Evolutionary conservation across 177 flowering plant species (phyloP).

Genomic region (Vitis hybrid): DNA sequence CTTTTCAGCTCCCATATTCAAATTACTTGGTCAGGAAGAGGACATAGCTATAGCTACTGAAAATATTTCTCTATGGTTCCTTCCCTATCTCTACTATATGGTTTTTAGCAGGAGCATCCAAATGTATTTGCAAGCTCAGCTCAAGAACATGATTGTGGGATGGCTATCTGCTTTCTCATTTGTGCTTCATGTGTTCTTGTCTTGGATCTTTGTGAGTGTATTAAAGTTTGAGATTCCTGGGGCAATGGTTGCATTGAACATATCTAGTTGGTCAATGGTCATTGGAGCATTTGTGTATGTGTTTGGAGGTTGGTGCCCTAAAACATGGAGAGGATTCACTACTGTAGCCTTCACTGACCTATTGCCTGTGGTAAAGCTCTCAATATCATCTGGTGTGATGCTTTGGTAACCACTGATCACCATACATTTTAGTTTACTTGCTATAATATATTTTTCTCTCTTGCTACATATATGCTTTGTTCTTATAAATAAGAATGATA

Average conservation of each 20-base stretch:
- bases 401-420: slow-evolving; percentile 21
- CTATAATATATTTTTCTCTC: no score
- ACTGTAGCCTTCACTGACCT: slow-evolving; percentile 21
- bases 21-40: slow-evolving; percentile 21
- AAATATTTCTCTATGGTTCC: slow-evolving; percentile 27
- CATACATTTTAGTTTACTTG: no score
- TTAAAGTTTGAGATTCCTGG: slow-evolving; percentile 17
- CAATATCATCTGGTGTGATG: slow-evolving; percentile 33
- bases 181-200: slow-evolving; percentile 8
- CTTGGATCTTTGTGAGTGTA: slow-evolving; percentile 11
- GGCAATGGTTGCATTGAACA: slow-evolving; percentile 12
- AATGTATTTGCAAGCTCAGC: slow-evolving; percentile 29
- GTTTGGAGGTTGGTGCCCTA: slow-evolving; percentile 20
- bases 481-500: no score
- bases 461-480: no score
- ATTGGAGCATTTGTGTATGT: slow-evolving; percentile 20
- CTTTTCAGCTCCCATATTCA: slow-evolving; percentile 19
- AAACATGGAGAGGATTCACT: slow-evolving; percentile 25
- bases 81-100: slow-evolving; percentile 19
- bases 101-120: slow-evolving; percentile 21
- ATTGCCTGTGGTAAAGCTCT: slow-evolving; percentile 23
- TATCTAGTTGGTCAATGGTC: slow-evolving; percentile 19
- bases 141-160: slow-evolving; percentile 26
- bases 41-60: slow-evolving; percentile 20
- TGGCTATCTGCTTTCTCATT: slow-evolving; percentile 19